These are phyloP conservation scores for Vitis hybrid DNA, from an alignment of 177 flowering plant species.

Conservation along the genomic window DNA sequence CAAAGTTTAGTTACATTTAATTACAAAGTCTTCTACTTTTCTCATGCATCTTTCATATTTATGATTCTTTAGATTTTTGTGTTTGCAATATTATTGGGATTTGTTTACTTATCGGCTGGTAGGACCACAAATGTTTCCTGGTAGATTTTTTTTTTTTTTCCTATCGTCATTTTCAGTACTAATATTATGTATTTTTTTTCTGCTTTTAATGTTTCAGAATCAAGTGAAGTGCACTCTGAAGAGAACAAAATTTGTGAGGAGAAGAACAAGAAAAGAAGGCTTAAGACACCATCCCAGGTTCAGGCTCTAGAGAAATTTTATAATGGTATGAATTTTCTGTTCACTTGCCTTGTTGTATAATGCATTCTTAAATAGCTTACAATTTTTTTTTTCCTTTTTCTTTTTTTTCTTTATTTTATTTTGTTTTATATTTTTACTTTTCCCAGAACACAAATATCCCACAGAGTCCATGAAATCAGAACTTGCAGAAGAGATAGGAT, in stretches of 20 bases:
- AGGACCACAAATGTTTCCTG: background rate
- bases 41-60: too few species aligned
- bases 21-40: too few species aligned
- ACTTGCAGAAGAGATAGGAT: slow-evolving; percentile 61
- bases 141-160: background rate
- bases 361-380: background rate
- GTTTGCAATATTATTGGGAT: background rate
- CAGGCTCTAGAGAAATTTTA: slow-evolving; percentile 77
- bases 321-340: slow-evolving; percentile 46
- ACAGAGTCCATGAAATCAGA: slow-evolving; percentile 61
- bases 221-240: slow-evolving; percentile 48
- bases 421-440: background rate
- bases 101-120: background rate
- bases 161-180: background rate
- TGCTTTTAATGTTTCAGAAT: slow-evolving; percentile 31
- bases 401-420: background rate
- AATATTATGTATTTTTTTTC: background rate
- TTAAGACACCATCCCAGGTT: slow-evolving; percentile 79
- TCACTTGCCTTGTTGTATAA: slow-evolving; percentile 1
- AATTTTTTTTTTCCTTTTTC: background rate
- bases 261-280: slow-evolving; percentile 61
- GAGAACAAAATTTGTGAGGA: slow-evolving; percentile 54
- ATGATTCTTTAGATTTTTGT: background rate
- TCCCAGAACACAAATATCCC: slow-evolving; percentile 85
- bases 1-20: too few species aligned